Conservation (phyloP, 2,329 filamentous ascomycete species). For the Fusarium sp. region DNA sequence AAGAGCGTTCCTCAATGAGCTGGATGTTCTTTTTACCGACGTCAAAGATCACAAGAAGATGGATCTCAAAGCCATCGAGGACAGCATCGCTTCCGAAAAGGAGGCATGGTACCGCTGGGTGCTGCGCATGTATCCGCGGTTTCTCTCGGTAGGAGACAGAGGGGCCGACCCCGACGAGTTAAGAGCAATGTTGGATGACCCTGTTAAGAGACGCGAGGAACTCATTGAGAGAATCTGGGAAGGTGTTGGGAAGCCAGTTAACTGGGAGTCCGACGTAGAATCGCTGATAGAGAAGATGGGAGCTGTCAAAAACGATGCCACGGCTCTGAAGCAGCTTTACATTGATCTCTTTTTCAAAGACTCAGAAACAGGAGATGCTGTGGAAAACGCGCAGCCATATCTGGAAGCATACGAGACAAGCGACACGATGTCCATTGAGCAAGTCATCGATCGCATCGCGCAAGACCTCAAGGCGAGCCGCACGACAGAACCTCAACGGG, state of each 20-base stretch:
- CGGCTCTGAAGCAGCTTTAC: slow-evolving; percentile 55
- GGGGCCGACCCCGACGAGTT: slow-evolving; percentile 50
- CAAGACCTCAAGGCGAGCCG: slow-evolving; percentile 49
- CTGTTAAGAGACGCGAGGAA: slow-evolving; percentile 53
- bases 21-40: slow-evolving; percentile 62
- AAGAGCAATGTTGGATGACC: slow-evolving; percentile 53
- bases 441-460: slow-evolving; percentile 51
- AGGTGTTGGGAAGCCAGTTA: slow-evolving; percentile 51
- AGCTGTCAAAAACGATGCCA: slow-evolving; percentile 47
- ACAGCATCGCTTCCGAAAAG: slow-evolving; percentile 63
- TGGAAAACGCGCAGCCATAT: slow-evolving; percentile 54
- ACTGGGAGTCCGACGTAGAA: slow-evolving; percentile 52
- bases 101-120: slow-evolving; percentile 65
- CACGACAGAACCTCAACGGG: slow-evolving; percentile 52
- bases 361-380: slow-evolving; percentile 48
- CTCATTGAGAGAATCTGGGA: slow-evolving; percentile 54
- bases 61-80: slow-evolving; percentile 61
- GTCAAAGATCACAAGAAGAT: slow-evolving; percentile 57
- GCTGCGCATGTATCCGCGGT: slow-evolving; percentile 54
- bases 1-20: slow-evolving; percentile 61
- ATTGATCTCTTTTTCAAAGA: slow-evolving; percentile 58
- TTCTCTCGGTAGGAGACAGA: slow-evolving; percentile 51
- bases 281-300: slow-evolving; percentile 51
- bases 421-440: slow-evolving; percentile 48
- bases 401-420: slow-evolving; percentile 53